Evolutionary conservation across 768 basidiomycete species (phyloP), one percentile per base, ranked within the genome.

Genomic region (Kwoniella dendrophila): DNA sequence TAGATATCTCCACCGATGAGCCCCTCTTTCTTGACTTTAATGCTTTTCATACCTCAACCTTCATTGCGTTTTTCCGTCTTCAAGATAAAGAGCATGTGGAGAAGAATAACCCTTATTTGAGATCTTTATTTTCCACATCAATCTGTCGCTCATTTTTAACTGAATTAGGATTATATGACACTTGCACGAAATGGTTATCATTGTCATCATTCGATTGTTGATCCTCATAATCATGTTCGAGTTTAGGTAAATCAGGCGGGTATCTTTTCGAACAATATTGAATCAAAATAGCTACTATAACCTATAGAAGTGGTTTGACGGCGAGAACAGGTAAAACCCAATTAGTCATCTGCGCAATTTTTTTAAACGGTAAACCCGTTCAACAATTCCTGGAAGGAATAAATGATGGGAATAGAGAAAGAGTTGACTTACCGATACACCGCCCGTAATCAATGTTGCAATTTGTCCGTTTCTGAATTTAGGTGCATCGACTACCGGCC

Each of bases 401-500:
- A 18, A 18, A 24, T 7, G 7, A 45, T 8, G 24, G 18, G 30
- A 50, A 11, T 11, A 33, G 4, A 34, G 53, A 29, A 8, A 8
- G 3, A 10, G 4, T n/a, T 10, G 27, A 63, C 59, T 51, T 40
- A 62, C 66, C 4, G 56, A 48, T 16, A 38, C 66, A 38, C 54
- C 63, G 40, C 67, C 67, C 4, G 67, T 65, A 0, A 69, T 56
- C 6, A 69, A 47, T 18, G 72, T 86, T 58, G 56, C 81, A 24
- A 70, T 73, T 85, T 87, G 85, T 22, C 87, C 88, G 59, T 84
- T 88, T 18, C 72, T 81, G 76, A 89, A 89, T 26, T 79, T 78
- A 4, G 88, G 88, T 4, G 87, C 87, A 53, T 88, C 86, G 26
- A 86, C 86, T 4, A 87, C 87, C n/a, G 85, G 86, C 76, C 88